Evolutionary conservation across 2,329 filamentous ascomycete species (phyloP), one percentile per base, ranked within the genome.

Genomic region (Xylaria sp.): DNA sequence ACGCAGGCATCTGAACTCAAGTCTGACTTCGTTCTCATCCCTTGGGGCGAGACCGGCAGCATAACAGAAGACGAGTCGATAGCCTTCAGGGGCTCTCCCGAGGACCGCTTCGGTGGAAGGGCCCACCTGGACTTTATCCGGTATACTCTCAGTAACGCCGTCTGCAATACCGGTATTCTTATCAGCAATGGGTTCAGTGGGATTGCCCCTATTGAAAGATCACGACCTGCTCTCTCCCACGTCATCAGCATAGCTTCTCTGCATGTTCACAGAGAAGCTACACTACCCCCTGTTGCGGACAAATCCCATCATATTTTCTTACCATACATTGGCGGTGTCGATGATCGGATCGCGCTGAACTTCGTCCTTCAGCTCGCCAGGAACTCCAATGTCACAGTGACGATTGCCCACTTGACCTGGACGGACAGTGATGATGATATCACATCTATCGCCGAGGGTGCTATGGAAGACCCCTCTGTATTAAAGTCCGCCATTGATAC

Each of bases 21-120:
- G 1, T 86, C 88, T 0, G 89, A 93, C 68, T 82, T 93, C 30
- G 80, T 96, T 4, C 79, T 97, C 2, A 82, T 97, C 4, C 93
- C 93, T 0, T 97, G 94, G 93, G 93, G 89, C 67, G 90, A 95
- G 67, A 88, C 86, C 0, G 91, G 91, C 10, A 85, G 83, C 62
- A 82, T 93, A 66, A 83, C 81, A 7, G 92, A 97, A 62, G 82
- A 86, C 47, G 78, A 77, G 63, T 76, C 72, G 49, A 71, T 74
- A 42, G 70, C 74, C 3, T 71, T 76, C 50, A 70, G 76, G 3
- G 74, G 78, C 3, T 76, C 80, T 4, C 72, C 75, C 1, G 77
- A 79, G 78, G 86, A 82, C 64, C 83, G 84, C 44, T 87, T 91
- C 60, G 78, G 78, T 2, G 83, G 81, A 35, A 80, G 80, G 2